Percentiles rank a stretch among this genome's conserved stretches.
These are phyloP conservation scores for Debaryomyces coudertii DNA, from an alignment of 1,139 yeast species.

Conservation along the genomic window DNA sequence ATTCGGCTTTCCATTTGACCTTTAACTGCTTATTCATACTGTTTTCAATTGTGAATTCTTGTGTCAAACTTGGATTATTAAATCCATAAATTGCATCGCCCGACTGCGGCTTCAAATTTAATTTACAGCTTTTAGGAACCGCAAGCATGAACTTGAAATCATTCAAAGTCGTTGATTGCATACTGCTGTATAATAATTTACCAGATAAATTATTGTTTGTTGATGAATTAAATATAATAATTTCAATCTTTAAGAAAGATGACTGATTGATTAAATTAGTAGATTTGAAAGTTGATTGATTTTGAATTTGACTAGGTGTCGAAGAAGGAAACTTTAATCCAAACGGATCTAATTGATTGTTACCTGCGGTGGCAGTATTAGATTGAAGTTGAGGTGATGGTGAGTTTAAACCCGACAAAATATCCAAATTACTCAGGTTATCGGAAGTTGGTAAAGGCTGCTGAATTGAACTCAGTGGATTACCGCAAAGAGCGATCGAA, in stretches of 20 bases:
- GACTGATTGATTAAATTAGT: slow-evolving; percentile 48
- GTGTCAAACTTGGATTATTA: slow-evolving; percentile 58
- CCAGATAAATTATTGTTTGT: slow-evolving; percentile 47
- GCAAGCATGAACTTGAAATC: slow-evolving; percentile 75
- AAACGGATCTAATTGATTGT: slow-evolving; percentile 50
- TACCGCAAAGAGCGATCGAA: slow-evolving; percentile 41
- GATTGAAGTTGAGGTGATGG: slow-evolving; percentile 54
- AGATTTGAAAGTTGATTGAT: slow-evolving; percentile 18
- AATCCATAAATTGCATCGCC: slow-evolving; percentile 56
- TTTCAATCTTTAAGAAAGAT: slow-evolving; percentile 54
- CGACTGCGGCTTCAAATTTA: slow-evolving; percentile 72
- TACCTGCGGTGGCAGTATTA: slow-evolving; percentile 24
- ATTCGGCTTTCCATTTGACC: slow-evolving; percentile 80
- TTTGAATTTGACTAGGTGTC: slow-evolving; percentile 39
- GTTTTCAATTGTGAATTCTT: slow-evolving; percentile 61
- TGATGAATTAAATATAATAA: slow-evolving; percentile 42
- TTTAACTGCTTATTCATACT: slow-evolving; percentile 56
- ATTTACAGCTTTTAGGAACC: slow-evolving; percentile 72
- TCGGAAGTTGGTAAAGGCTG: slow-evolving; percentile 17
- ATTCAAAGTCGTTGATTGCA: slow-evolving; percentile 31
- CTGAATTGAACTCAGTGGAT: slow-evolving; percentile 13
- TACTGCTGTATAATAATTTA: slow-evolving; percentile 47
- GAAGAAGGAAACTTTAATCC: slow-evolving; percentile 49
- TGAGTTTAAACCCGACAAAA: slow-evolving; percentile 50
- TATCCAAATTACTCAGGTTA: slow-evolving; percentile 29